Evolutionary conservation across 495 filamentous ascomycete species (phyloP), one percentile per base, ranked within the genome.

Genomic region (Hypoxylon perforatum): DNA sequence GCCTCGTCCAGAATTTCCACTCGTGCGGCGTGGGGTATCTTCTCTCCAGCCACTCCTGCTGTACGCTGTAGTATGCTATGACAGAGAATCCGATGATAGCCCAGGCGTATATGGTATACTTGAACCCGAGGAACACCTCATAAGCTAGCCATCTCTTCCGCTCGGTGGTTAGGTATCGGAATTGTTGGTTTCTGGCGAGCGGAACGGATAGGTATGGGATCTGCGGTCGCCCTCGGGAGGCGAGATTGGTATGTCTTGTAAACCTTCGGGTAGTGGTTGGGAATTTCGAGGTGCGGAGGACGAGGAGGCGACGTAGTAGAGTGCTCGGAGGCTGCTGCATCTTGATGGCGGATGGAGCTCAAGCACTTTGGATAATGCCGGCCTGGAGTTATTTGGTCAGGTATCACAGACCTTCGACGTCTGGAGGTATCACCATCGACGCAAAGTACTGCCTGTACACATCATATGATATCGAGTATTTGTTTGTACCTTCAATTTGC

Each of bases 111-210:
- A 75, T 72, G 25, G 79, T 83, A 62, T 85, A 90, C 57, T 92
- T 89, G 47, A 82, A 75, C 9, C 85, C 86, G 9, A 83, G 82
- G 50, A 80, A 84, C 45, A 90, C 72, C 25, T 91, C 86, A 51
- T 87, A 80, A 61, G 84, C 89, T 52, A 93, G 81, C 76, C 87
- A 87, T 22, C 83, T 80, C 55, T 88, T 90, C 52, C 84, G 84
- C 71, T 93, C 88, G 0, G 92, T 94, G n/a, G 90, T 92, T 28
- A 94, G 77, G 44, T 91, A 81, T 19, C 92, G 89, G 5, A 87
- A 83, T 36, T 88, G 83, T 21, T 88, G 86, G 39, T 82, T 81
- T 78, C 67, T 71, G 71, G 73, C 77, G 51, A 81, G 61, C 33
- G 84, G 85, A 52, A 85, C 84, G n/a, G 74, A 72, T 71, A 93